Evolutionary conservation across 2,329 filamentous ascomycete species (phyloP), one percentile per base, ranked within the genome.

Genomic region (Mollisia scopiformis): DNA sequence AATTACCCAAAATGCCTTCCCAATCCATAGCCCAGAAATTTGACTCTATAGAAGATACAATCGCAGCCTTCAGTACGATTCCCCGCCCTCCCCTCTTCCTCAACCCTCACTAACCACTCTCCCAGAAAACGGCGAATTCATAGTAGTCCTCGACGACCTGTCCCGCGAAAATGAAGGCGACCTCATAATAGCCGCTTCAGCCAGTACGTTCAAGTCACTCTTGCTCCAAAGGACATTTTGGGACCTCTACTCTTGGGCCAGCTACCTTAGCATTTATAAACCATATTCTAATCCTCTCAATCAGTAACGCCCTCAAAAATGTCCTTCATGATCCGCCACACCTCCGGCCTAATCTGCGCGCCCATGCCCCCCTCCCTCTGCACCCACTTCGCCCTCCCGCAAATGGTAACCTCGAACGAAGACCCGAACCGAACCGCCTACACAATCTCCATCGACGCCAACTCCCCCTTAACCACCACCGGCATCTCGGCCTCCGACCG

Each of bases 121-220:
- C 28, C 51, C 60, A 91, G 88, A 82, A 72, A 85, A 88, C 77
- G 93, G 92, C 76, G 88, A 98, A 74, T 98, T 98, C 83, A 89
- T 99, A 75, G 88, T 99, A 64, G 94, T 97, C 37, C 91, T 99
- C 72, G 95, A 99, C 81, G 91, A 92, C 69, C 88, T 92, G 66
- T 86, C 88, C 64, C 93, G 95, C 76, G 95, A 99, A 78, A 99
- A 99, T 77, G 95, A 99, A 84, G 95, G 93, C 76, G 95, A 99
- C 79, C 86, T 99, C 52, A 97, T 98, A 77, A 96, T 98, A 73
- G 92, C 95, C 68, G 94, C 93, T 64, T 82, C 92, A 68, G 84
- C 90, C 71, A 80, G n/a, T n/a, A n/a, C n/a, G n/a, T n/a, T n/a
- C n/a, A n/a, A n/a, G n/a, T n/a, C n/a, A n/a, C n/a, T n/a, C n/a